Evolutionary conservation across 768 basidiomycete genomes (phyloP).

Genomic region (Lyophyllum atratum): DNA sequence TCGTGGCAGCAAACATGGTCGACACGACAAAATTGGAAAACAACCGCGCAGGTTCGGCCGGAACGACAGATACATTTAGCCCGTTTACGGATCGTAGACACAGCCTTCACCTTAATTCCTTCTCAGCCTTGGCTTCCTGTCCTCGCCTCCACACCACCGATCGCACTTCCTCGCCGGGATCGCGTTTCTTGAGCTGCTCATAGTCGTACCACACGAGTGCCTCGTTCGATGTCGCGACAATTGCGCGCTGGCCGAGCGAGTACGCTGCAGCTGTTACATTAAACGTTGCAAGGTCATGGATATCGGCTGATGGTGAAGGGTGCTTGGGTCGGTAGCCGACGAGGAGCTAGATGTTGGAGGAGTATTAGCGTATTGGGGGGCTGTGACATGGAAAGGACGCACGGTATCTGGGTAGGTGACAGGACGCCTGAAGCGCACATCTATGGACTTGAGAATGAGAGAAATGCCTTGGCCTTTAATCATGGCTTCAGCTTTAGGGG

Average conservation of each 20-base stretch:
- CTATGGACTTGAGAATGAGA: conserved; percentile 72
- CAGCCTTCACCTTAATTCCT: not conserved
- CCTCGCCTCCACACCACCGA: conserved; percentile 30
- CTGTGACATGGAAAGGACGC: conserved; percentile 25
- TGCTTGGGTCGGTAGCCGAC: conserved; percentile 59
- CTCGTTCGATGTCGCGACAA: conserved; percentile 68
- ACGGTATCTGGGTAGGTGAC: conserved; percentile 80
- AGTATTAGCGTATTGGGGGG: conserved; percentile 22
- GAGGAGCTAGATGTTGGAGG: conserved; percentile 45
- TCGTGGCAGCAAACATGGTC: too few species aligned
- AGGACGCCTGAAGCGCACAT: conserved; percentile 66
- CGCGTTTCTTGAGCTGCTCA: conserved; percentile 61
- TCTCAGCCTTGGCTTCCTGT: not conserved
- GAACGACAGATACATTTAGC: not conserved
- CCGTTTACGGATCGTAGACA: not conserved
- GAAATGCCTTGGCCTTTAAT: conserved; percentile 66
- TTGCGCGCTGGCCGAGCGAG: conserved; percentile 60
- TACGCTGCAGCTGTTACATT: conserved; percentile 56
- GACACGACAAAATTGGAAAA: not conserved
- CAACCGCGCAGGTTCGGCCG: not conserved
- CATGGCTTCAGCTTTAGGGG: conserved; percentile 55
- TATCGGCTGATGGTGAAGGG: conserved; percentile 1
- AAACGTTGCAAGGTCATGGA: conserved; percentile 45
- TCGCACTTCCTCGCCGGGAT: conserved; percentile 54
- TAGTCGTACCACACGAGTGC: conserved; percentile 81